phyloP scores from a whole-genome alignment of 768 basidiomycete genomes.

The Boletus eberwhitei region DNA sequence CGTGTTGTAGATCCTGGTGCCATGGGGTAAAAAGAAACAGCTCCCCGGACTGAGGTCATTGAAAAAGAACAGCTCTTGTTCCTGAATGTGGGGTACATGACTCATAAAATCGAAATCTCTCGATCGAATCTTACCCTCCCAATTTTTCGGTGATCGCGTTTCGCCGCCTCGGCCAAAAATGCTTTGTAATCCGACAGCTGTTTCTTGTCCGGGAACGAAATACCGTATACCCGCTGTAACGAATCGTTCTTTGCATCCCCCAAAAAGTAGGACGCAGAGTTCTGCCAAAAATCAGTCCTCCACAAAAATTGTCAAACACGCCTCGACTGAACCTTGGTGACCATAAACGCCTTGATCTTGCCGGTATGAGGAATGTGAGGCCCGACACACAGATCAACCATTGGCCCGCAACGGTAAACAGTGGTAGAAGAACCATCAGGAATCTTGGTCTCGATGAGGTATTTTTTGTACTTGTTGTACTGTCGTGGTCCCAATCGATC shows the following conservation, averaged over 20 bases:
- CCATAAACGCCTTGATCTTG: constrained; percentile 94
- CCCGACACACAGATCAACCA: constrained; percentile 96
- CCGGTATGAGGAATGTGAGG: constrained; percentile 99
- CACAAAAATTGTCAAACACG: not conserved
- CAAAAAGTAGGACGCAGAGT: constrained; percentile 97
- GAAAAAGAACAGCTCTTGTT: constrained; percentile 99
- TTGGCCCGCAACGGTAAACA: constrained; percentile 97
- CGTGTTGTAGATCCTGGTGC: constrained; percentile 94
- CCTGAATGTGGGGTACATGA: constrained; percentile 37
- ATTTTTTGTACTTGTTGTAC: constrained; percentile 99
- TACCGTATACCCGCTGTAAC: constrained; percentile 94
- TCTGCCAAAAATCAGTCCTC: constrained; percentile 44
- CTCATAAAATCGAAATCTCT: not conserved
- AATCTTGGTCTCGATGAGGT: constrained; percentile 93
- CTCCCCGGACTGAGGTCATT: constrained; percentile 94
- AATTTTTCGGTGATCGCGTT: constrained; percentile 94
- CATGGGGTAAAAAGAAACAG: constrained; percentile 96
- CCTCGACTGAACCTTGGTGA: constrained; percentile 70
- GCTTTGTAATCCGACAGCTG: constrained; percentile 92
- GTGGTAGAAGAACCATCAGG: constrained; percentile 96
- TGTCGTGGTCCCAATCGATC: constrained; percentile 32
- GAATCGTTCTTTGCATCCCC: constrained; percentile 92
- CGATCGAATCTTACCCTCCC: constrained; percentile 55
- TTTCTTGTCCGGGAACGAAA: constrained; percentile 98
- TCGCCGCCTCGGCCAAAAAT: constrained; percentile 97